Conservation (phyloP, 2,329 filamentous ascomycete genomes). For the Clonostachys rosea region DNA sequence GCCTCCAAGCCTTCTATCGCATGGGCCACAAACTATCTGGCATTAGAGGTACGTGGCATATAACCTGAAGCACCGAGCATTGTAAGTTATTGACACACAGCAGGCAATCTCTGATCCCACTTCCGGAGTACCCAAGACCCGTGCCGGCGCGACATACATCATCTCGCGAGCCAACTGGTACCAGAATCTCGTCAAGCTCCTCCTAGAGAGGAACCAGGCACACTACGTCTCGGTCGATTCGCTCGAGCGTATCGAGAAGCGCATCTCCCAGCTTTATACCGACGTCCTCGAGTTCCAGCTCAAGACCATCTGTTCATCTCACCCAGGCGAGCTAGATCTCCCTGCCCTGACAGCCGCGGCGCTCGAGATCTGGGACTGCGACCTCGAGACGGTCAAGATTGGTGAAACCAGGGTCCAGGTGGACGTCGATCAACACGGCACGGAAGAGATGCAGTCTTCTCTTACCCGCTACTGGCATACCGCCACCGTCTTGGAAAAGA, state of each 20-base stretch:
- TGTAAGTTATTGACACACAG: too few species aligned
- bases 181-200: constrained; percentile 17
- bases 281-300: constrained; percentile 32
- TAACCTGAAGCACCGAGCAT: too few species aligned
- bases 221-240: constrained; percentile 2
- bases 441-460: constrained; percentile 2
- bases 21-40: too few species aligned
- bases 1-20: too few species aligned
- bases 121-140: constrained; percentile 10
- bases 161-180: constrained; percentile 31
- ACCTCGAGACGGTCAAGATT: constrained; percentile 8
- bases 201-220: constrained; percentile 14
- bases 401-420: constrained; percentile 2
- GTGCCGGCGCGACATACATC: constrained; percentile 24
- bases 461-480: too few species aligned
- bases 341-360: constrained; percentile 20
- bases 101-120: too few species aligned
- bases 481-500: too few species aligned
- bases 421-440: constrained; percentile 8
- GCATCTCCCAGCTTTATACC: constrained; percentile 27
- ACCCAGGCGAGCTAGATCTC: constrained; percentile 15
- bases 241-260: constrained; percentile 10
- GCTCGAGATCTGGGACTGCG: constrained; percentile 24
- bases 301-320: constrained; percentile 29
- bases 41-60: too few species aligned